Evolutionary conservation across 2,329 filamentous ascomycete species (phyloP).

Genomic region (Diaporthe capsici): DNA sequence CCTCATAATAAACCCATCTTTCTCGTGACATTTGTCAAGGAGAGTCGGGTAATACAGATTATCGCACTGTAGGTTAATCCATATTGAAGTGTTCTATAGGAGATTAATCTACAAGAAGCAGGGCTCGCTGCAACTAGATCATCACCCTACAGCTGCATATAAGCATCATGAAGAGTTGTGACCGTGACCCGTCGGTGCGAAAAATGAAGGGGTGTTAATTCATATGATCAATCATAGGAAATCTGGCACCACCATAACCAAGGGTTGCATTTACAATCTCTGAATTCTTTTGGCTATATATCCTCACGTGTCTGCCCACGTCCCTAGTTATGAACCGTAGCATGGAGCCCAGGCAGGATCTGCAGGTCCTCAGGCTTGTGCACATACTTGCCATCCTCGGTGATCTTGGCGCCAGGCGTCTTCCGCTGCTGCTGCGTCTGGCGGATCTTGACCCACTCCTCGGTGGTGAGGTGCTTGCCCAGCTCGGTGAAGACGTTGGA

Average conservation of each 20-base stretch:
- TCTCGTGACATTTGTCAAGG: too few relatives aligned
- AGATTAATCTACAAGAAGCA: too few relatives aligned
- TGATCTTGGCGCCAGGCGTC: slow-evolving; percentile 51
- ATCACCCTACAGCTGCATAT: too few relatives aligned
- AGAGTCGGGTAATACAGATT: too few relatives aligned
- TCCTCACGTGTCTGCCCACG: neutral
- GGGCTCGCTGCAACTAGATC: too few relatives aligned
- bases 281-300: neutral
- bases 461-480: slow-evolving; percentile 56
- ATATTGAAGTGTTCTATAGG: too few relatives aligned
- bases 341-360: slow-evolving; percentile 57
- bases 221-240: neutral
- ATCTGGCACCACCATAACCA: neutral
- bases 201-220: neutral
- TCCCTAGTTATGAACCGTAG: slow-evolving; percentile 53
- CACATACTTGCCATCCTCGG: slow-evolving; percentile 54
- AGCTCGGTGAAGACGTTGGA: slow-evolving; percentile 56
- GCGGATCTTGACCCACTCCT: slow-evolving; percentile 56
- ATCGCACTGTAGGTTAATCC: too few relatives aligned
- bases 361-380: slow-evolving; percentile 55
- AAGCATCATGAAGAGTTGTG: too few relatives aligned
- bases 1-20: too few relatives aligned
- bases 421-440: slow-evolving; percentile 59
- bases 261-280: neutral
- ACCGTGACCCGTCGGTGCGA: too few relatives aligned